Base-by-base conservation (phyloP, 2,329 filamentous ascomycete genomes). In the Monilinia vaccinii-corymbosi region DNA sequence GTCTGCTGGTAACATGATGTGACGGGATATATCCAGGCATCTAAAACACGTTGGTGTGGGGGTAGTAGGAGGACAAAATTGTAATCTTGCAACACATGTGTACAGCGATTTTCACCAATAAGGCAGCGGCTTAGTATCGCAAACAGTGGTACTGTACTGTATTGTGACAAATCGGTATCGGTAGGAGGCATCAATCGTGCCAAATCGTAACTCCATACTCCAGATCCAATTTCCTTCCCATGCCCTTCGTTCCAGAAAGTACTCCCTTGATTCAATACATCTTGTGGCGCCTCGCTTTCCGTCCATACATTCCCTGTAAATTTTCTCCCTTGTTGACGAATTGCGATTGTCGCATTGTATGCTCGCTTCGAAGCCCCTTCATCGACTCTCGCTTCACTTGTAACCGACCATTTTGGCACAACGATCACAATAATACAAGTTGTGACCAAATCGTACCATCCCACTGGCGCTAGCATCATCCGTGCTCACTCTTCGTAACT, bases 401-500 rank as follows among this genome's bases (percentile, higher is more conserved):
- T 85, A 86, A 66, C 83, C 84, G 36, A 84, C 81, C 71, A 83
- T 81, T 69, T 79, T 81, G 62, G 84, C 84, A 70, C 84, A 87
- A 40, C 81, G 78, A 61, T 80, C 77, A 73, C 84, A 86, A 73
- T 87, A 86, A 75, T 86, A 86, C 62, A 86, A 79, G 71, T 84
- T 84, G 71, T 82, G 80, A 2, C 82, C 82, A 63, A 86, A 83
- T 68, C 80, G 78, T 16, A 87, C 79, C 83, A 87, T 87, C 63
- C 83, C 83, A 61, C 76, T 80, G 47, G 80, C 75, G 65, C 74
- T 75, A 53, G 79, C 75, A 71, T 85, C 81, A 71, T 85, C 82
- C 36, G 81, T 83, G 49, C 60, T 69, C 1, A 70, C 62, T 50
- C 64, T 47, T 31, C 62, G 60, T 18, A 61, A 44, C 11, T 64